These are phyloP conservation scores for Fusarium austroafricanum DNA, from an alignment of 2,329 filamentous ascomycete species.

Conservation along the genomic window DNA sequence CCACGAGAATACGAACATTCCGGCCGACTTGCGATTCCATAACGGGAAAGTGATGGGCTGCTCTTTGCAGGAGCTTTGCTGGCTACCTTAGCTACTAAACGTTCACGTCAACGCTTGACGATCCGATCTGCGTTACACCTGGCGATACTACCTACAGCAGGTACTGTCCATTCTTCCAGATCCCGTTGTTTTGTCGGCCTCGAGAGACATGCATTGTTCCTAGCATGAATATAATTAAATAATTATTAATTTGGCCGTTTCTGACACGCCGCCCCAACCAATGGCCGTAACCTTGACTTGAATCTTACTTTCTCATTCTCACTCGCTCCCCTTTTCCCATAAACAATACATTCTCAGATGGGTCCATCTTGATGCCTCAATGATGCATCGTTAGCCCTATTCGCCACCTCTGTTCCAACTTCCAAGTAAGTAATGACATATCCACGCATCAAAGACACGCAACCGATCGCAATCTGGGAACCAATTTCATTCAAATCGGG, in stretches of 20 bases:
- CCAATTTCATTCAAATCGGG: constrained; percentile 32
- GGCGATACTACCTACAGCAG: not conserved
- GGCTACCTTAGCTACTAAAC: not conserved
- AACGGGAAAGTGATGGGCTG: constrained; percentile 35
- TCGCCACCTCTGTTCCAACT: constrained; percentile 21
- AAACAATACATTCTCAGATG: not conserved
- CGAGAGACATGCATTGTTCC: constrained; percentile 7
- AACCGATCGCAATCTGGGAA: constrained; percentile 30
- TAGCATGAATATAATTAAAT: constrained; percentile 12
- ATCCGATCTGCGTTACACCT: constrained; percentile 22
- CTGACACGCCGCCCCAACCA: constrained; percentile 22
- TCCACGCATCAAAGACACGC: constrained; percentile 17
- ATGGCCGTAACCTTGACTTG: not conserved
- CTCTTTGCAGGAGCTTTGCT: constrained; percentile 5
- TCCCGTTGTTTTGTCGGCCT: not conserved
- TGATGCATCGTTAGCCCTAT: constrained; percentile 6
- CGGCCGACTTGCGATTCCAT: constrained; percentile 12
- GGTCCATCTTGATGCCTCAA: constrained; percentile 17
- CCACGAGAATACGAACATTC: constrained; percentile 33
- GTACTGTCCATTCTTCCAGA: no score
- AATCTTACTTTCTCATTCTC: not conserved
- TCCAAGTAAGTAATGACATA: constrained; percentile 25
- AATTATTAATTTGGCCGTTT: constrained; percentile 13
- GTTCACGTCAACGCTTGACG: constrained; percentile 10
- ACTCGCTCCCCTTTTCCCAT: not conserved